Conservation (phyloP, 805 yeast species). For the Ogataea saltuana region DNA sequence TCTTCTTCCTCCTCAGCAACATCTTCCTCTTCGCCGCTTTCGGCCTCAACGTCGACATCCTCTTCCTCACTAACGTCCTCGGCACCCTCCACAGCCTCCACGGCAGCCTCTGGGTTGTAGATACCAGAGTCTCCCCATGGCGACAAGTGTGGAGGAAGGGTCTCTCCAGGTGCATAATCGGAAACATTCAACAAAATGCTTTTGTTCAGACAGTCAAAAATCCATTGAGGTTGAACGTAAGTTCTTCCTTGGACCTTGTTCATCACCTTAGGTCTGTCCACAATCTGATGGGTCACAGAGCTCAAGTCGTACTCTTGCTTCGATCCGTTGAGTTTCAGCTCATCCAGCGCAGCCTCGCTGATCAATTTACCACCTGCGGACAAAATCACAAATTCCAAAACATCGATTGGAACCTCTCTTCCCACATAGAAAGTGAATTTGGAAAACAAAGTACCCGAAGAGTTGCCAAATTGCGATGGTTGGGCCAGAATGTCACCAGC, state of each 20-base stretch:
- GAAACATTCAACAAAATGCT: slow-evolving; percentile 72
- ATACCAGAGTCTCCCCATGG: slow-evolving; percentile 98
- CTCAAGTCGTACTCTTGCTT: slow-evolving; percentile 58
- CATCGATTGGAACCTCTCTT: slow-evolving; percentile 92
- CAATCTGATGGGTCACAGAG: slow-evolving; percentile 86
- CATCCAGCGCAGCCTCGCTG: slow-evolving; percentile 87
- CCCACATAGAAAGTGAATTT: slow-evolving; percentile 83
- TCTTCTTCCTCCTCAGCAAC: slow-evolving; percentile 53
- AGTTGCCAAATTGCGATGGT: slow-evolving; percentile 60
- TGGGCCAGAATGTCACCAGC: slow-evolving; percentile 72
- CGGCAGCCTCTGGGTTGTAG: slow-evolving; percentile 74
- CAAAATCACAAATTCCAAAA: slow-evolving; percentile 81
- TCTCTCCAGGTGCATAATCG: slow-evolving; percentile 89
- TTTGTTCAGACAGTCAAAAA: slow-evolving; percentile 87
- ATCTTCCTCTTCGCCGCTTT: slow-evolving; percentile 51
- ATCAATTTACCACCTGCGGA: slow-evolving; percentile 85
- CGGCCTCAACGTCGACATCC: slow-evolving; percentile 50
- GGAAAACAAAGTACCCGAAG: slow-evolving; percentile 66
- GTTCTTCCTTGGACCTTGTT: slow-evolving; percentile 87
- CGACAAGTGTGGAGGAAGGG: slow-evolving; percentile 93
- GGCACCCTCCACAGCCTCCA: slow-evolving; percentile 41
- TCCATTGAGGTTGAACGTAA: slow-evolving; percentile 97
- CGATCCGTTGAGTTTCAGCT: slow-evolving; percentile 50
- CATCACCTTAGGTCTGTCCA: slow-evolving; percentile 83
- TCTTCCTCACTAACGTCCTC: slow-evolving; percentile 45